phyloP scores from a whole-genome alignment of 495 filamentous ascomycete genomes.

The Platismatia glauca region DNA sequence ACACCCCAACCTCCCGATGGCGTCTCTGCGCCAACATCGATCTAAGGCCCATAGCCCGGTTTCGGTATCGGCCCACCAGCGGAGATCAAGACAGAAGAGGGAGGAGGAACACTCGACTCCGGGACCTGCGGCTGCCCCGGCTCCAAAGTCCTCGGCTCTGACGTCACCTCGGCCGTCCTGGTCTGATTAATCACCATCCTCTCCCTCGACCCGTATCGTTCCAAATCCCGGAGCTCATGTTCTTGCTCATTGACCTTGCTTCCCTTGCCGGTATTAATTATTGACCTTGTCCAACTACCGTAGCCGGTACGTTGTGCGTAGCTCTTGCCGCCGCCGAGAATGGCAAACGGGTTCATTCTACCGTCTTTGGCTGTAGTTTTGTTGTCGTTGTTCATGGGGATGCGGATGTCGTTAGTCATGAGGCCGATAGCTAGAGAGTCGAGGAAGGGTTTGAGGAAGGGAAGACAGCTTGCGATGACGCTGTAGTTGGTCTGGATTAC shows the following conservation, averaged over 20 bases:
- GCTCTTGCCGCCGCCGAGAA: not conserved
- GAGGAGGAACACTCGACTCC: too few species aligned
- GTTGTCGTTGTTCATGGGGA: not conserved
- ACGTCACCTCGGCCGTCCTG: not conserved
- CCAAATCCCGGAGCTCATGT: not conserved
- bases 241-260: not conserved
- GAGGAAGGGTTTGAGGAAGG: slow-evolving; percentile 5
- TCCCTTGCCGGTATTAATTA: not conserved
- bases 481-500: not conserved
- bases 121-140: too few species aligned
- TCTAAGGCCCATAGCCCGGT: too few species aligned
- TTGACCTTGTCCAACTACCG: not conserved
- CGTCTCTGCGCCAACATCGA: too few species aligned
- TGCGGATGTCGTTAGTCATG: not conserved
- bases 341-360: not conserved
- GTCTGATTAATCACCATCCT: slow-evolving; percentile 9
- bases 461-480: not conserved
- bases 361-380: not conserved
- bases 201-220: not conserved
- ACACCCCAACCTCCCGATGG: too few species aligned
- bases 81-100: too few species aligned
- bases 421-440: slow-evolving; percentile 1
- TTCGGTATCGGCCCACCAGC: too few species aligned
- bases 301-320: not conserved
- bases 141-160: not conserved